Percentiles rank a stretch among this genome's conserved stretches.
These are phyloP conservation scores for Tulasnella sp. DNA, from an alignment of 768 basidiomycete species.

Conservation along the genomic window DNA sequence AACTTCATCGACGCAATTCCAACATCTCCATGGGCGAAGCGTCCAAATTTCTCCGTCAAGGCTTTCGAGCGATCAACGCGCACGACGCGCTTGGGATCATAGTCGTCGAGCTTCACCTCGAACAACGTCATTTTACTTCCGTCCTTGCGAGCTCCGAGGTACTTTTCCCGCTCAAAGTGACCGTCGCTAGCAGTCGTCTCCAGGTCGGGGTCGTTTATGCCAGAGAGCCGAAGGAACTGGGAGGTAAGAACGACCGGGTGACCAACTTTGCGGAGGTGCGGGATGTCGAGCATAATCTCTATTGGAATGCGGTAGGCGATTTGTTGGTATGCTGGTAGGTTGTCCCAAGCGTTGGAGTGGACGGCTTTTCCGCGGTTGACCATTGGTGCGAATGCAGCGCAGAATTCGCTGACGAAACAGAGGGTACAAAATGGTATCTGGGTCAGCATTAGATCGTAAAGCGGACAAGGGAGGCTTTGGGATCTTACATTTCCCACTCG, in stretches of 20 bases:
- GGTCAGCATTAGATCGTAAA: not conserved
- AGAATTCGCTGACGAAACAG: conserved; percentile 34
- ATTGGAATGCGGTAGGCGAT: conserved; percentile 36
- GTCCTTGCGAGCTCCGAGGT: conserved; percentile 33
- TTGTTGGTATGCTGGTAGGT: conserved; percentile 39
- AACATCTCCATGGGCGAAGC: not conserved
- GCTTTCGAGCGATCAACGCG: conserved; percentile 42
- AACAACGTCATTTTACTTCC: conserved; percentile 36
- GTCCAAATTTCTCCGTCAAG: not conserved
- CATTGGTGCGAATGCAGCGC: conserved; percentile 45
- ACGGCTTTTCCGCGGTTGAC: conserved; percentile 48
- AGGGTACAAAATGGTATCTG: not conserved
- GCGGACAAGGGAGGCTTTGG: no score
- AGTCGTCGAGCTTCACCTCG: conserved; percentile 44
- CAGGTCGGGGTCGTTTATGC: conserved; percentile 37
- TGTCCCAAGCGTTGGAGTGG: conserved; percentile 44
- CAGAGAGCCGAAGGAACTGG: conserved; percentile 47
- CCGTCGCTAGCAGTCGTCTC: conserved; percentile 45
- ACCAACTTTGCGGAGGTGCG: conserved; percentile 41
- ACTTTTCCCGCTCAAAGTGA: conserved; percentile 41
- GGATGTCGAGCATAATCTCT: conserved; percentile 45
- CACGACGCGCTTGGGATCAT: conserved; percentile 41
- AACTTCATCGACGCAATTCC: not conserved
- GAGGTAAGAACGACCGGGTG: conserved; percentile 42
- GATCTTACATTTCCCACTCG: conserved; percentile 42